A percentile compares a stretch with the other conserved stretches of the same genome.
Conservation (phyloP, 1,284 basidiomycete species). For the Cutaneotrichosporon cutaneum region DNA sequence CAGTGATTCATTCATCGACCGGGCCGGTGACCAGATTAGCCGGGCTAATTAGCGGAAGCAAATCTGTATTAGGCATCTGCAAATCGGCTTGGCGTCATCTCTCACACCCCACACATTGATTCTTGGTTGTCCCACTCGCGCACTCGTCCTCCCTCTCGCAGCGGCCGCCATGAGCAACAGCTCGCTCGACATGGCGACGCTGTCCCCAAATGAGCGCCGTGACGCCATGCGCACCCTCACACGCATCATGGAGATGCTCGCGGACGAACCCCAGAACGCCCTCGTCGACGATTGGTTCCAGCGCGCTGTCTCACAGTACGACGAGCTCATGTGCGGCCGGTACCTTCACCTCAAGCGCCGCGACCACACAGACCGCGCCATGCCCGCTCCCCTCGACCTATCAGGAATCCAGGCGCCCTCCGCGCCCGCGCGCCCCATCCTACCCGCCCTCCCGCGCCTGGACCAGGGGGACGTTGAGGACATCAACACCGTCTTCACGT, state of each 20-base stretch:
- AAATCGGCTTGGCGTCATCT: too few relatives aligned
- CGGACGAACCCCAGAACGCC: background rate
- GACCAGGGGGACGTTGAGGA: background rate
- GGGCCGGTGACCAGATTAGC: too few relatives aligned
- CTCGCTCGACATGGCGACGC: background rate
- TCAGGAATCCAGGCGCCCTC: background rate
- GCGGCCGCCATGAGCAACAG: background rate
- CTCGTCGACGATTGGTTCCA: background rate
- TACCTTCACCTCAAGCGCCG: background rate
- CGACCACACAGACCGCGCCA: background rate
- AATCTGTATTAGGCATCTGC: too few relatives aligned
- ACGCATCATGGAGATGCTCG: background rate
- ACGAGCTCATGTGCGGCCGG: background rate
- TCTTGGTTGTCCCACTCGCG: too few relatives aligned
- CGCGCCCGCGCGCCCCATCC: background rate
- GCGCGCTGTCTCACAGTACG: background rate
- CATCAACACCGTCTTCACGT: background rate
- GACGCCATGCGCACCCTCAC: conserved; percentile 2
- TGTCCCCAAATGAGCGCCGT: background rate
- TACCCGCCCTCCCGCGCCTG: background rate
- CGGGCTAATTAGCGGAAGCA: too few relatives aligned
- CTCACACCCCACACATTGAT: too few relatives aligned
- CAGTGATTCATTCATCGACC: too few relatives aligned
- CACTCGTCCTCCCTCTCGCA: too few relatives aligned
- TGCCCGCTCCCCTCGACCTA: background rate